Evolutionary conservation across 75 land plant genomes (phyloP), one percentile per base, ranked within the genome.

Genomic region (Selaginella tamariscina): DNA sequence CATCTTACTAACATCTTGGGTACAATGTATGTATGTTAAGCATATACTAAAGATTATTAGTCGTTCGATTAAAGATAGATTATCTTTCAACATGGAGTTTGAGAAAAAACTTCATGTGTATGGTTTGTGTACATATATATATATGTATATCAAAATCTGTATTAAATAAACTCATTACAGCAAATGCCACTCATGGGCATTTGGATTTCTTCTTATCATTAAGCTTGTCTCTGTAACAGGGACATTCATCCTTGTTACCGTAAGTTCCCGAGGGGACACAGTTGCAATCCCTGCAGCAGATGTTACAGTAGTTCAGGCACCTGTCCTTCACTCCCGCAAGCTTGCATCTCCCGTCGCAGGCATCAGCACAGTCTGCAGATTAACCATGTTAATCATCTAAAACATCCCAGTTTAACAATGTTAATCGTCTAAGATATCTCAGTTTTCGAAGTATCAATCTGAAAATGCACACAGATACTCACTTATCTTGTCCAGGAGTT

Each of bases 161-260:
- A 5, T 39, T 39, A 5, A 15, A 39, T 39, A 5, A 15, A 5
- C n/a, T n/a, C n/a, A n/a, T n/a, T n/a, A n/a, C n/a, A n/a, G n/a
- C n/a, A n/a, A 39, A 39, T 39, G 49, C 49, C 49, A 15, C 49
- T 74, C 33, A 79, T 65, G 85, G 82, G 74, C 82, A 82, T 54
- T 82, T 82, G 72, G 79, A 56, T 28, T 33, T 71, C 27, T 79
- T 78, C 82, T 74, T 80, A 18, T 56, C 33, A 76, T 49, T 79
- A 15, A 2, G n/a, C 65, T 60, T 72, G 73, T 82, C 79, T 54
- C 75, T 65, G 69, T 82, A 82, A 65, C 81, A 79, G 66, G 81
- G 81, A 76, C 84, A 82, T 72, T 79, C 68, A 18, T 79, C 79
- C 66, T 72, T 79, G 77, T 79, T 73, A 0, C 79, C 85, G 27